phyloP scores from a whole-genome alignment of 2,329 filamentous ascomycete genomes.

The Coniochaeta prunicola region DNA sequence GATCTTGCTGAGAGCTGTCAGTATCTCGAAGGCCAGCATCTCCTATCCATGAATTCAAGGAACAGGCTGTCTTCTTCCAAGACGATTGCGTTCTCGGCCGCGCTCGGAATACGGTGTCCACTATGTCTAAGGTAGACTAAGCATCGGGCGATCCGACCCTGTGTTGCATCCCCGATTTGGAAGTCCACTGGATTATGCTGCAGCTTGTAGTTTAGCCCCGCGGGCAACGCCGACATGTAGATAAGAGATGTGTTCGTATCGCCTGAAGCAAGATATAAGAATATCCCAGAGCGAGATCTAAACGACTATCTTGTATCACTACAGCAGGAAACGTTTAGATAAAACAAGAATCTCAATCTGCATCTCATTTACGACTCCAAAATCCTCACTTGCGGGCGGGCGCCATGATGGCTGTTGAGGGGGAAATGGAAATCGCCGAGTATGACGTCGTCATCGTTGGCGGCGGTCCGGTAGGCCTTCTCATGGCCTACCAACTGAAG shows the following conservation, averaged over 20 bases:
- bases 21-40: background rate
- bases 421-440: background rate
- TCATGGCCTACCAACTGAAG: constrained; percentile 37
- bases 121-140: too few species aligned
- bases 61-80: background rate
- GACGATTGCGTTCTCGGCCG: background rate
- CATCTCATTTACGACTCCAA: background rate
- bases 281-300: background rate
- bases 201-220: background rate
- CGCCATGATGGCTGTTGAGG: background rate
- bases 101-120: background rate
- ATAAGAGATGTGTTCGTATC: background rate
- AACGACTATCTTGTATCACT: background rate
- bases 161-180: background rate
- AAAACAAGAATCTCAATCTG: background rate
- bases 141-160: background rate
- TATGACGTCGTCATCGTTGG: constrained; percentile 29
- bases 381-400: background rate
- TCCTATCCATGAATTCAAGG: background rate
- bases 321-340: background rate
- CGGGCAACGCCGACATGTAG: background rate
- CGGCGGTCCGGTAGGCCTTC: constrained; percentile 36
- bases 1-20: background rate
- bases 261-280: background rate
- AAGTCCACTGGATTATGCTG: background rate